Percentiles rank a stretch among this genome's conserved stretches.
These are phyloP conservation scores for Xylaria sp. DNA, from an alignment of 2,329 filamentous ascomycete species.

Conservation along the genomic window DNA sequence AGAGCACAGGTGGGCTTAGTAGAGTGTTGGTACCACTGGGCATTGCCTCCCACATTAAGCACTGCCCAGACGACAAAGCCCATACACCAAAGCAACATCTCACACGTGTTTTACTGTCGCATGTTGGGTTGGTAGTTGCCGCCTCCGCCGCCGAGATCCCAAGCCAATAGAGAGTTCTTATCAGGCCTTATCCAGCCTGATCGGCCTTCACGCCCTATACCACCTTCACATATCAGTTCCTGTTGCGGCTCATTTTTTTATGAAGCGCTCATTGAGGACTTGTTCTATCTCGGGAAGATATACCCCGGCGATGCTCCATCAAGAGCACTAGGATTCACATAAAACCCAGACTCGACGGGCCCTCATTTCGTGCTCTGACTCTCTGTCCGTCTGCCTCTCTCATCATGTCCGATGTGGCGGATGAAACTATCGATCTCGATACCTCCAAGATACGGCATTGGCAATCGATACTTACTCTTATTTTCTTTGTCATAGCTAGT, in stretches of 20 bases:
- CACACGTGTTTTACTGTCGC: conserved; percentile 17
- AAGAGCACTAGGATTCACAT: conserved; percentile 14
- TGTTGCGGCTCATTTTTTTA: conserved; percentile 16
- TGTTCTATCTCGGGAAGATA: not conserved
- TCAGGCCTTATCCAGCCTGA: conserved; percentile 6
- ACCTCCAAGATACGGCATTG: conserved; percentile 70
- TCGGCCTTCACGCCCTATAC: conserved; percentile 7
- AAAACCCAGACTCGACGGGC: conserved; percentile 14
- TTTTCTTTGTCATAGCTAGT: conserved; percentile 78
- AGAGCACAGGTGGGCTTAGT: not conserved
- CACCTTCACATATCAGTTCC: conserved; percentile 10
- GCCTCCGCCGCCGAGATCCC: conserved; percentile 13
- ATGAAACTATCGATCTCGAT: conserved; percentile 51
- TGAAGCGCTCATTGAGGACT: conserved; percentile 8
- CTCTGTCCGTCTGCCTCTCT: conserved; percentile 1
- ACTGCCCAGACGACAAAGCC: conserved; percentile 13
- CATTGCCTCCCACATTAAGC: conserved; percentile 9
- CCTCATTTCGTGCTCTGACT: conserved; percentile 4
- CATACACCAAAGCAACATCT: not conserved
- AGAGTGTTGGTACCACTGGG: conserved; percentile 19
- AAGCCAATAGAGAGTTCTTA: conserved; percentile 18
- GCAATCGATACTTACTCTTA: conserved; percentile 76
- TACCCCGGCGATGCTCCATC: conserved; percentile 20
- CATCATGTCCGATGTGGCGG: conserved; percentile 38
- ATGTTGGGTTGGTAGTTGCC: not conserved